Conservation (phyloP, 129 eudicot genomes). For the Flaveria linearis region DNA sequence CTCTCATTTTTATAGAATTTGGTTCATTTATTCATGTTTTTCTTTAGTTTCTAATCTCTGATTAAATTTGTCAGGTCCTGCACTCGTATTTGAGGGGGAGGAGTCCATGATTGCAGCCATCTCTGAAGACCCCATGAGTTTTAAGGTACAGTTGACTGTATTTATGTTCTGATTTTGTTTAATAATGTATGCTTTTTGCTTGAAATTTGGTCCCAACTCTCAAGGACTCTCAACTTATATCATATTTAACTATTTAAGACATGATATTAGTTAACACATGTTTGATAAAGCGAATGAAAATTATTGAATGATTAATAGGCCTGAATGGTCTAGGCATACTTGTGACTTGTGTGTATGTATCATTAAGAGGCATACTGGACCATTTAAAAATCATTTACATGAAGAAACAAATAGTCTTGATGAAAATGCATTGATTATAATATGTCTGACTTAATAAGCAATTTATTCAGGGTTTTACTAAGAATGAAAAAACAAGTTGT, state of each 20-base stretch:
- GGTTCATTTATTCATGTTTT: neutral
- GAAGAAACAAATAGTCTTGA: neutral
- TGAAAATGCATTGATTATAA: neutral
- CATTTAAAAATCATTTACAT: neutral
- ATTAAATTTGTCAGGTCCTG: slow-evolving; percentile 61
- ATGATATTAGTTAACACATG: neutral
- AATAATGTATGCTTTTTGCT: neutral
- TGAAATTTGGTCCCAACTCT: neutral
- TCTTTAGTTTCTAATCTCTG: neutral
- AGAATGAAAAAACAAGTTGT: neutral
- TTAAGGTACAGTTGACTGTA: slow-evolving; percentile 55
- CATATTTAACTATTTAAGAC: neutral
- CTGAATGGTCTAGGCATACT: neutral
- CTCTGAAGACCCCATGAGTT: slow-evolving; percentile 70
- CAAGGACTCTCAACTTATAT: slow-evolving; percentile 1
- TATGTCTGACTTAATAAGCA: neutral
- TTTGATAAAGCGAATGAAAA: neutral
- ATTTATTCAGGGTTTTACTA: neutral
- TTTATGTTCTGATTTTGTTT: neutral
- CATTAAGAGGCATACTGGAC: neutral
- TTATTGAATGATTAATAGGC: neutral
- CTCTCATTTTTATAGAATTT: neutral
- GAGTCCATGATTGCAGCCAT: slow-evolving; percentile 95
- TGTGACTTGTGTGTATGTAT: neutral
- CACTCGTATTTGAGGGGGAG: slow-evolving; percentile 96